Percentiles rank a stretch among this genome's conserved stretches.
Conservation (phyloP, 495 filamentous ascomycete genomes). For the Schizothecium vesticola region DNA sequence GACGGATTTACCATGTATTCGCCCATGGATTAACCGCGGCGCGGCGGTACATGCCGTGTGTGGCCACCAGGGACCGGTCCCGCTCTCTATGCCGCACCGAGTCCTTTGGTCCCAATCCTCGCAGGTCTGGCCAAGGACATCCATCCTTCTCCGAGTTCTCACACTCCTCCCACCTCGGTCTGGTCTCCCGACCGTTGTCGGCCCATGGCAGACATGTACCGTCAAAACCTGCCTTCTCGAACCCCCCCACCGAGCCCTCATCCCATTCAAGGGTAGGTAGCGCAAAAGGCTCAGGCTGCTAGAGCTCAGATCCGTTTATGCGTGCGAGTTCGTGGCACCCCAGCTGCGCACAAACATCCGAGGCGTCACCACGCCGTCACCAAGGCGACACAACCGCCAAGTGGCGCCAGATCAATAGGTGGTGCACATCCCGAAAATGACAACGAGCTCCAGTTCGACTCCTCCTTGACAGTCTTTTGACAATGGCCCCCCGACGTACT, state of each 20-base stretch:
- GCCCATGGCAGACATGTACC: not conserved
- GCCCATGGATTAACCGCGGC: not conserved
- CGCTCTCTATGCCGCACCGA: not conserved
- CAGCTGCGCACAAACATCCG: not conserved
- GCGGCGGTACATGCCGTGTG: not conserved
- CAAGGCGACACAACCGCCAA: not conserved
- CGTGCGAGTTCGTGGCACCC: not conserved
- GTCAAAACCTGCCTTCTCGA: not conserved
- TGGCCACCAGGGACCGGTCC: not conserved
- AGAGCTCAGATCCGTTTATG: not conserved
- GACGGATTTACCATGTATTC: not conserved
- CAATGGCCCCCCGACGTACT: not conserved
- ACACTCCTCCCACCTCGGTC: not conserved
- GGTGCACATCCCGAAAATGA: not conserved
- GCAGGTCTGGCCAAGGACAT: not conserved
- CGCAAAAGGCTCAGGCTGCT: not conserved
- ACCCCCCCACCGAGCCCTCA: not conserved
- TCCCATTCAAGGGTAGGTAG: not conserved
- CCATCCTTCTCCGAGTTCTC: not conserved
- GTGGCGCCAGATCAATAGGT: not conserved
- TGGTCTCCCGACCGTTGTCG: not conserved
- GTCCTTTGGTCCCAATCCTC: not conserved
- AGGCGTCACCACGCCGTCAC: not conserved
- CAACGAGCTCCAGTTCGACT: not conserved
- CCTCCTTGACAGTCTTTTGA: not conserved